Conservation (phyloP, 441 rosid genomes). For the Syzygium syzygioides region DNA sequence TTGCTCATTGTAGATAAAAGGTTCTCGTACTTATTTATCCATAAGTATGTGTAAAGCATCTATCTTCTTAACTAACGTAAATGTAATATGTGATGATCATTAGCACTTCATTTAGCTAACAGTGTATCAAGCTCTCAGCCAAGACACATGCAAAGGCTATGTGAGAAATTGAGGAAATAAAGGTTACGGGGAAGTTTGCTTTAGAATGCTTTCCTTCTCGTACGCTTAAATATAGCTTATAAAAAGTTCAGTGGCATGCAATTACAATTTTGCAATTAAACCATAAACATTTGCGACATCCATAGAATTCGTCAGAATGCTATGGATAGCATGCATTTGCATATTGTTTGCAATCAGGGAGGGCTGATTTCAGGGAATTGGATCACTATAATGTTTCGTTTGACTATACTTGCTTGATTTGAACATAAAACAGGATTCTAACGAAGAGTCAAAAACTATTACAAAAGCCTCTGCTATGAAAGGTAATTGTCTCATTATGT, state of each 20-base stretch:
- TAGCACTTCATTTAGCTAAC: neutral
- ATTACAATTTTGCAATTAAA: neutral
- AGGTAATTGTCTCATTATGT: constrained; percentile 28
- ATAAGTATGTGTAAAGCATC: neutral
- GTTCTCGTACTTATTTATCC: neutral
- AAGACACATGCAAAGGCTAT: neutral
- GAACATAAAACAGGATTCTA: constrained; percentile 56
- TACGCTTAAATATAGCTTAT: neutral
- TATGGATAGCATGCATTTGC: fast-evolving
- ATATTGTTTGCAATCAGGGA: neutral
- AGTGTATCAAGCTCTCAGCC: neutral
- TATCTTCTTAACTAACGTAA: neutral
- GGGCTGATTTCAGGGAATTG: neutral
- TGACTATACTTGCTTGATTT: neutral
- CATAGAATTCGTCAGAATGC: neutral
- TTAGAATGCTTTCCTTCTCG: neutral
- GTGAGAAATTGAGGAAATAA: neutral
- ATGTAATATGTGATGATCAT: neutral
- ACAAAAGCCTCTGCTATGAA: constrained; percentile 96
- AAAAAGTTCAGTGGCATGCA: neutral
- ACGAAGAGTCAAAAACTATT: constrained; percentile 87
- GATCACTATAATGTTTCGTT: neutral
- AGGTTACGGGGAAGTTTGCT: neutral
- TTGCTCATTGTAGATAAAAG: neutral
- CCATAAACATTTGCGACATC: neutral